Conservation (phyloP, 192 early-diverging fungal genomes). For the Podila epicladia region DNA sequence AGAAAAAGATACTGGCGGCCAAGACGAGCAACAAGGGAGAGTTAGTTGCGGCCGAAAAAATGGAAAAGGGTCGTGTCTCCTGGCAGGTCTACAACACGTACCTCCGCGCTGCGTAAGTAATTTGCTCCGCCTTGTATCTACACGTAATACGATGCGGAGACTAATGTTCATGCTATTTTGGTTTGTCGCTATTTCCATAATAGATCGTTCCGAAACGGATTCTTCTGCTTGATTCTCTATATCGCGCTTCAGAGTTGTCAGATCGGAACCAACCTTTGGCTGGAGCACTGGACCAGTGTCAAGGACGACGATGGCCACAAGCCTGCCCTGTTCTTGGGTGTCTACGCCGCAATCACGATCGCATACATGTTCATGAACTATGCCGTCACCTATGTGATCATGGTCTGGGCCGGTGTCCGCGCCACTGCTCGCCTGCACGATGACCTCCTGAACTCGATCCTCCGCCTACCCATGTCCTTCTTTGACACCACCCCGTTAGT, state of each 20-base stretch:
- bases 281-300: conserved; percentile 43
- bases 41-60: conserved; percentile 83
- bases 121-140: background rate
- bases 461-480: conserved; percentile 26
- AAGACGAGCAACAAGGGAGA: conserved; percentile 40
- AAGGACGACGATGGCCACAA: background rate
- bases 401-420: conserved; percentile 63
- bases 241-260: conserved; percentile 60
- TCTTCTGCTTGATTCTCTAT: conserved; percentile 63
- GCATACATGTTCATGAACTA: conserved; percentile 61
- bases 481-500: background rate
- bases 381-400: conserved; percentile 65
- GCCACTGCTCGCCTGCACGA: conserved; percentile 20
- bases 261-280: conserved; percentile 72
- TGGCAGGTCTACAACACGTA: conserved; percentile 82
- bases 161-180: background rate
- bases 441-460: conserved; percentile 3
- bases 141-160: no score
- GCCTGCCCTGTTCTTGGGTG: conserved; percentile 62
- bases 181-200: background rate
- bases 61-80: conserved; percentile 80
- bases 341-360: conserved; percentile 81
- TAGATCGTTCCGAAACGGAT: conserved; percentile 57
- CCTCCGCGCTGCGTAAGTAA: conserved; percentile 67
- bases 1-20: conserved; percentile 15